Conservation (phyloP, 1,284 basidiomycete genomes). For the Lignosus rhinocerotis region DNA sequence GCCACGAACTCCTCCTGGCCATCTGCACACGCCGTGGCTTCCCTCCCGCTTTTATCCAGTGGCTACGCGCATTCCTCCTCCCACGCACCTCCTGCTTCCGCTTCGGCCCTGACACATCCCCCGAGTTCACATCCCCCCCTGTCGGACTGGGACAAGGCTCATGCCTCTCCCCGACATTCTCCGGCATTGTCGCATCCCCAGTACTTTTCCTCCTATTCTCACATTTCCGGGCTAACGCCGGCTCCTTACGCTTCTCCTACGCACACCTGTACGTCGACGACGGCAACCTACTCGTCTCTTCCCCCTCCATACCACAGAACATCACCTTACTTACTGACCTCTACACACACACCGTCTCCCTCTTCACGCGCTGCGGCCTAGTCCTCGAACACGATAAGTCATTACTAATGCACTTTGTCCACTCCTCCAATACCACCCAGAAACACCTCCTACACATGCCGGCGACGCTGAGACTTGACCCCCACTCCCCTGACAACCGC, state of each 20-base stretch:
- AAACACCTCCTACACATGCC: neutral
- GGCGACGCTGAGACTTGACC: too few relatives aligned
- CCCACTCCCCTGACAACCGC: neutral
- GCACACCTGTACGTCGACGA: conserved; percentile 14
- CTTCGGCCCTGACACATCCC: neutral
- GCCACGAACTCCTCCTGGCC: conserved; percentile 3
- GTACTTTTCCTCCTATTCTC: conserved; percentile 1
- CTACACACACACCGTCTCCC: neutral
- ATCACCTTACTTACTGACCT: neutral
- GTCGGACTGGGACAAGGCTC: conserved; percentile 20
- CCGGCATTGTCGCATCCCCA: conserved; percentile 12
- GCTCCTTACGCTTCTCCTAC: too few relatives aligned
- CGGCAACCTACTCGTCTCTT: conserved; percentile 7
- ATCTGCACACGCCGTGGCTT: neutral
- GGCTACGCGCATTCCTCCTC: conserved; percentile 5
- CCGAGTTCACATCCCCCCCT: neutral
- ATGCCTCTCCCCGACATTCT: conserved; percentile 13
- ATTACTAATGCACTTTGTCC: conserved; percentile 17
- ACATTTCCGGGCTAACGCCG: neutral
- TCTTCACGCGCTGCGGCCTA: conserved; percentile 6
- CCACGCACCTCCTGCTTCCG: conserved; percentile 5
- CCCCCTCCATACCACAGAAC: neutral
- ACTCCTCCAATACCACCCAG: neutral
- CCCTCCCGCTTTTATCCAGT: neutral
- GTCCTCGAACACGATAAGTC: conserved; percentile 14